Conservation (phyloP, 805 yeast genomes). For the Candida bentonensis region DNA sequence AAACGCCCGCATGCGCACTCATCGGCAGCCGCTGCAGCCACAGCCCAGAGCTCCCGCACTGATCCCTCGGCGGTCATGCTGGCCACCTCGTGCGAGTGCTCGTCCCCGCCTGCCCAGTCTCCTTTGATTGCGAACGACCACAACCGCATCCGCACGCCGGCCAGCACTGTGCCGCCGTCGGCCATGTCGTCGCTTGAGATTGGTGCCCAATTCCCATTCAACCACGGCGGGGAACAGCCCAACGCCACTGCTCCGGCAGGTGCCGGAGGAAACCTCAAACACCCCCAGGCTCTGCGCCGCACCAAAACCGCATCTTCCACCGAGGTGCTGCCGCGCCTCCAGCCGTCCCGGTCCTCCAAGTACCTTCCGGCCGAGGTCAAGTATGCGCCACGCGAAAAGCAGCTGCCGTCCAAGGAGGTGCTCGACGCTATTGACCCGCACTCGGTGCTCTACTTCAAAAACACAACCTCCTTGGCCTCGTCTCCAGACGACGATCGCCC, state of each 20-base stretch:
- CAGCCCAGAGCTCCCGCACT: constrained; percentile 2
- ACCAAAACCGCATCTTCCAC: neutral
- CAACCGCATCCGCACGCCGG: constrained; percentile 21
- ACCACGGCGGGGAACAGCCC: constrained; percentile 3
- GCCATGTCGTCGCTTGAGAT: constrained; percentile 16
- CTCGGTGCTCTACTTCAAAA: constrained; percentile 1
- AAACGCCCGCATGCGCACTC: neutral
- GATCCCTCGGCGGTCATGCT: constrained; percentile 6
- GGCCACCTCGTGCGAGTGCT: constrained; percentile 16
- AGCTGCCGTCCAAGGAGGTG: neutral
- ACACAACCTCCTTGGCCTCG: neutral
- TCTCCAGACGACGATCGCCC: constrained; percentile 2
- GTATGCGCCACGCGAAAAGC: neutral
- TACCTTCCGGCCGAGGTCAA: neutral
- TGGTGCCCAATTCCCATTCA: constrained; percentile 18
- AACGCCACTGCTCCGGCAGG: constrained; percentile 1
- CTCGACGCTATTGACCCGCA: neutral
- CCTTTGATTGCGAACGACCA: constrained; percentile 16
- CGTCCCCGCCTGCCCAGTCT: constrained; percentile 12
- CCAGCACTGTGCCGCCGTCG: constrained; percentile 15
- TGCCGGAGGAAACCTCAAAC: neutral
- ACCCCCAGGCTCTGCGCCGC: neutral
- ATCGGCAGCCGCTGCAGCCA: neutral
- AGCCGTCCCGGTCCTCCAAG: neutral
- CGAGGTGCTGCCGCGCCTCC: neutral